Conservation (phyloP, 306 rosid species). For the Nissolia schottii region DNA sequence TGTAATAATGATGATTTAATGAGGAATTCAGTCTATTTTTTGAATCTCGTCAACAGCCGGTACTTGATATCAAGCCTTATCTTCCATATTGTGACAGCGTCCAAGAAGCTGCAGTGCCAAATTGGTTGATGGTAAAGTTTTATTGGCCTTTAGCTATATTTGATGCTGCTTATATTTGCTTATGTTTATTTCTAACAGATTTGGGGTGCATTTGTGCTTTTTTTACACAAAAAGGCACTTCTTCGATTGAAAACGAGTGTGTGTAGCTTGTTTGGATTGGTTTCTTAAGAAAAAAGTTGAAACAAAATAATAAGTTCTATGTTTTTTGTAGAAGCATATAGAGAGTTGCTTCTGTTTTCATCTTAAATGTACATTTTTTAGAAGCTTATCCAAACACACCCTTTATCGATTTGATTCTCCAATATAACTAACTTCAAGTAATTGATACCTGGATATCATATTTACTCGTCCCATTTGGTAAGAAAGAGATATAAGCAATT, state of each 20-base stretch:
- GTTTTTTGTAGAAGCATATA: background rate
- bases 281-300: background rate
- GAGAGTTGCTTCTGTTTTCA: background rate
- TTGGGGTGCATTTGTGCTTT: background rate
- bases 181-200: background rate
- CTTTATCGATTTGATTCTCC: background rate
- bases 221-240: background rate
- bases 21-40: conserved; percentile 10
- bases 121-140: conserved; percentile 68
- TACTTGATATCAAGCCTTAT: conserved; percentile 92
- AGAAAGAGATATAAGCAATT: background rate
- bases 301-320: background rate
- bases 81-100: conserved; percentile 79
- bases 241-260: background rate
- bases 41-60: conserved; percentile 61
- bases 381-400: background rate
- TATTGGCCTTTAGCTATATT: conserved; percentile 16
- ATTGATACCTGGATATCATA: background rate
- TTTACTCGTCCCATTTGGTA: conserved; percentile 4
- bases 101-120: conserved; percentile 66
- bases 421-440: background rate
- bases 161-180: background rate
- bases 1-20: background rate
- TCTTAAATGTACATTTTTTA: no score
- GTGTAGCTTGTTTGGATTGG: background rate